Base-by-base conservation (phyloP, 352 stramenopile species). In the Paralagenidium karlingii region DNA sequence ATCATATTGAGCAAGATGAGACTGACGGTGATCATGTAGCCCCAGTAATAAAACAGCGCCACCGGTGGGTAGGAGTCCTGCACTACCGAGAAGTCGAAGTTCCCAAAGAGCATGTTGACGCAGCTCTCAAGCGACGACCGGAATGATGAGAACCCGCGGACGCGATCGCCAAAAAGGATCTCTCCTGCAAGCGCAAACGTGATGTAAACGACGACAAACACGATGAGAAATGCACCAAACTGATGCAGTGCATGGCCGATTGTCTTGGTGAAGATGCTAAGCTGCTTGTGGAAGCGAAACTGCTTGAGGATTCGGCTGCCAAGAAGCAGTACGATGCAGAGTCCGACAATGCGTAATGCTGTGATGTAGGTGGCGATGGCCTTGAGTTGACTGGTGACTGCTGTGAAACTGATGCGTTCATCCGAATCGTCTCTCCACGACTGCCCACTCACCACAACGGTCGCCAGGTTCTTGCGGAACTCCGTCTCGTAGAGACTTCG, bases 1-100 rank as follows among this genome's bases (percentile, higher is more conserved):
- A 82, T 79, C 53, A 82, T 76, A 42, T 80, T 82, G 25, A 82
- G 58, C 37, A 82, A 46, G 20, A 82, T 53, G 33, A 84, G 68
- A 24, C 58, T 68, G 28, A 80, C 60, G 4, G 80, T 53, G 28
- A 78, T 49, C 60, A 82, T 75, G 48, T 76, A 77, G 5, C 40
- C 36, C 68, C 68, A 78, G 48, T 82, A 82, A 54, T 68, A 82
- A 13, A 82, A 30, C 52, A 76, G 67, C 5, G 55, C 64, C 5
- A 73, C 48, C 0, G 54, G 66, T 0, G 46, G 15, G 34, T 73
- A 54, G 9, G 76, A 38, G 38, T 66, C 43, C 20, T 63, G 54
- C 29, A 79, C 75, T 2, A 44, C 59, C 5, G 29, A 22, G 36
- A 73, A 77, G 51, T 80, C 63, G 28, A 80, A 82, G 37, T 63